These are phyloP conservation scores for Chaetomium fimeti DNA, from an alignment of 495 filamentous ascomycete genomes.

Conservation along the genomic window DNA sequence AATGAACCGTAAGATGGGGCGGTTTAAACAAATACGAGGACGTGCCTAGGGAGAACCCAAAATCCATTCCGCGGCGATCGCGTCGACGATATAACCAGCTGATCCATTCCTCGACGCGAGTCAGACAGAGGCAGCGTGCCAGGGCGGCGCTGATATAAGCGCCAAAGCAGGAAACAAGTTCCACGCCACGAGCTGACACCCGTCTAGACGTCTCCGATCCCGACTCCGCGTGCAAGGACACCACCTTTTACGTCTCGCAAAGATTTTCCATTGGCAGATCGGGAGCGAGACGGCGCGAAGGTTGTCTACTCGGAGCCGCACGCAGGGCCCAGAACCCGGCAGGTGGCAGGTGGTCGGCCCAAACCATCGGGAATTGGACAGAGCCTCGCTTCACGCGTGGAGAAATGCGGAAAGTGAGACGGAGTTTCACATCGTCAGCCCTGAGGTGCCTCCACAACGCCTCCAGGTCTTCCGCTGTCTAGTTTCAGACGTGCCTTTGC, in stretches of 20 bases:
- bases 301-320: constrained; percentile 2
- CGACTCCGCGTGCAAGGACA: background rate
- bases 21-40: background rate
- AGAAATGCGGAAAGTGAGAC: constrained; percentile 6
- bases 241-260: background rate
- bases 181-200: background rate
- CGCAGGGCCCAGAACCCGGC: constrained; percentile 7
- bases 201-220: background rate
- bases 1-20: background rate
- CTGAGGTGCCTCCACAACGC: background rate
- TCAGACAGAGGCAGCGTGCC: background rate
- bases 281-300: background rate
- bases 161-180: background rate
- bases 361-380: constrained; percentile 5
- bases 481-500: background rate
- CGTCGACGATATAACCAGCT: background rate
- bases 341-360: background rate
- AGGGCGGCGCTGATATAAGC: constrained; percentile 5
- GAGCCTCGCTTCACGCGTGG: background rate
- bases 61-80: too few species aligned
- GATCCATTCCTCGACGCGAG: constrained; percentile 5
- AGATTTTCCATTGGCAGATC: constrained; percentile 9
- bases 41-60: background rate
- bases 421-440: constrained; percentile 2
- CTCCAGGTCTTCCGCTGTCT: background rate